Evolutionary conservation across 139 green algal species (phyloP).

Genomic region (Coelastrella sp.): DNA sequence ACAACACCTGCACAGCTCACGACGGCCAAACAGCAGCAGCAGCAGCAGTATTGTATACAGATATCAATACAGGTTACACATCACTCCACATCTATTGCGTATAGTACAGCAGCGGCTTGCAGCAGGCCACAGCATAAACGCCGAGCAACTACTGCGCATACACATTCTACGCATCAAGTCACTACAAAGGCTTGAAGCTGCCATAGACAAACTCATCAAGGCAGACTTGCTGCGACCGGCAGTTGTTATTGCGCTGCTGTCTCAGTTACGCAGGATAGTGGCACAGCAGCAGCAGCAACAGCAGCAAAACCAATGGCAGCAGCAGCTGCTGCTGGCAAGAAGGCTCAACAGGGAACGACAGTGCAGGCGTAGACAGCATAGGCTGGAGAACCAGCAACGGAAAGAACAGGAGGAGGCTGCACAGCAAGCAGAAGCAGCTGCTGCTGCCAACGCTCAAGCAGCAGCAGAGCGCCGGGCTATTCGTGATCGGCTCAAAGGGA

Average conservation of each 20-base stretch:
- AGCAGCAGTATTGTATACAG: no score
- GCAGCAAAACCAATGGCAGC: not conserved
- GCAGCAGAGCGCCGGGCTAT: not conserved
- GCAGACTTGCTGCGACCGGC: slow-evolving; percentile 18
- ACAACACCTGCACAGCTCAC: no score
- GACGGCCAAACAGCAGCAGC: not conserved
- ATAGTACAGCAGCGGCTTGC: not conserved
- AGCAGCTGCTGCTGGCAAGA: not conserved
- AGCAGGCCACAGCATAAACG: not conserved
- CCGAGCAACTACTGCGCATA: not conserved
- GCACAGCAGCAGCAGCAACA: not conserved
- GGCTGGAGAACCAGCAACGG: not conserved
- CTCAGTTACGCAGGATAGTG: slow-evolving; percentile 11
- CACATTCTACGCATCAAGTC: not conserved
- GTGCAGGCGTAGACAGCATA: not conserved
- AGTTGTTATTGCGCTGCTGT: not conserved
- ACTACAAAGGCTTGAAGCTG: not conserved
- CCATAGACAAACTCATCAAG: not conserved
- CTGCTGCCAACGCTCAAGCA: not conserved
- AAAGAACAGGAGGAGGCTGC: not conserved
- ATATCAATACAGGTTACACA: no score
- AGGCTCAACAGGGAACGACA: slow-evolving; percentile 2
- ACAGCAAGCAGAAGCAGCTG: slow-evolving; percentile 5
- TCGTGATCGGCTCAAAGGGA: not conserved
- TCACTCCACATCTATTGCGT: not conserved